Conservation (phyloP, 1,139 yeast genomes). For the Pneumocystis oryctolagi region DNA sequence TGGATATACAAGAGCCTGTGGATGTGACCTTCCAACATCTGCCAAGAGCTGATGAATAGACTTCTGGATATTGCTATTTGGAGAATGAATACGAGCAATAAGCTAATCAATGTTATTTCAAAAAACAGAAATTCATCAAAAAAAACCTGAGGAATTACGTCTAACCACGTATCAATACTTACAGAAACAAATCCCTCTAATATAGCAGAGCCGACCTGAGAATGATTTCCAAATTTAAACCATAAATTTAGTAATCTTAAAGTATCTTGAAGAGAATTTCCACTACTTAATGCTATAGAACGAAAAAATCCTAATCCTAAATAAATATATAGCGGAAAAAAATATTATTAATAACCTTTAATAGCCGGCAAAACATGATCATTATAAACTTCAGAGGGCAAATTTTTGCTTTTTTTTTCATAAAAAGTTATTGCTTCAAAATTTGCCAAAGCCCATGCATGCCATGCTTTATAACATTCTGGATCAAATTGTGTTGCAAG, state of each 20-base stretch:
- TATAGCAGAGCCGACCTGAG: conserved; percentile 84
- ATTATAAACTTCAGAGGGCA: conserved; percentile 18
- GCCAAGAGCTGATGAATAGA: conserved; percentile 68
- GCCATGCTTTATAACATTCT: conserved; percentile 98
- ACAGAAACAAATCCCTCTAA: conserved; percentile 83
- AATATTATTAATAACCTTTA: conserved; percentile 4
- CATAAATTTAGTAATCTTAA: conserved; percentile 77
- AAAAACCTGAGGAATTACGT: conserved; percentile 71
- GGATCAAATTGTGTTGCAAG: conserved; percentile 89
- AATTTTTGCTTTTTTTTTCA: conserved; percentile 21
- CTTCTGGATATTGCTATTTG: conserved; percentile 68
- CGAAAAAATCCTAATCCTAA: conserved; percentile 74
- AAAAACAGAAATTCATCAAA: neutral
- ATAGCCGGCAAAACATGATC: conserved; percentile 16
- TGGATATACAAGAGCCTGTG: conserved; percentile 92
- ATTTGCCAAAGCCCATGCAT: conserved; percentile 96
- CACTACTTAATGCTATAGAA: conserved; percentile 73
- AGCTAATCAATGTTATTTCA: conserved; percentile 23
- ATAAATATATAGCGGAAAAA: neutral
- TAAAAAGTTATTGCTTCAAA: conserved; percentile 75
- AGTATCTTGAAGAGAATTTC: conserved; percentile 85
- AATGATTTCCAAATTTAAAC: conserved; percentile 89
- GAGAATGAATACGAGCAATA: conserved; percentile 92
- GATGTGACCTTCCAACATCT: conserved; percentile 87
- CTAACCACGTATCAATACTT: conserved; percentile 84